Evolutionary conservation across 2,329 filamentous ascomycete species (phyloP).

Genomic region (Lithohypha guttulata): DNA sequence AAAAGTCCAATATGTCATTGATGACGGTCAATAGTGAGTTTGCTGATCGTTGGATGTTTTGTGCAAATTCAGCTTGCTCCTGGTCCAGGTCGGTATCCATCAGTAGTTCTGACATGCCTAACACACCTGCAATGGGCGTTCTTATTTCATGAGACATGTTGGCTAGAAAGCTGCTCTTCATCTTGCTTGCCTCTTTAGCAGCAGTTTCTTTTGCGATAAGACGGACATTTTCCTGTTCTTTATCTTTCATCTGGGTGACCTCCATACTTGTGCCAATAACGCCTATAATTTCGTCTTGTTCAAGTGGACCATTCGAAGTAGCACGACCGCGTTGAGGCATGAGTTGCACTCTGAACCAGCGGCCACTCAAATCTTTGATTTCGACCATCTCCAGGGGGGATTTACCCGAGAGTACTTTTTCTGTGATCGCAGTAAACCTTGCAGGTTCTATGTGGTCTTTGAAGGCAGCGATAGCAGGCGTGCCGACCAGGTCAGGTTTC

Average conservation of each 20-base stretch:
- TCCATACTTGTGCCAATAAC: slow-evolving; percentile 74
- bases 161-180: slow-evolving; percentile 69
- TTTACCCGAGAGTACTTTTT: slow-evolving; percentile 39
- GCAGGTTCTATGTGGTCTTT: slow-evolving; percentile 33
- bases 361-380: slow-evolving; percentile 47
- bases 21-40: slow-evolving; percentile 69
- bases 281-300: slow-evolving; percentile 48
- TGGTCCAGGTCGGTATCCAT: slow-evolving; percentile 55
- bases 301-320: slow-evolving; percentile 36
- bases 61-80: slow-evolving; percentile 65
- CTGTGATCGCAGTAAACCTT: slow-evolving; percentile 49
- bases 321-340: slow-evolving; percentile 53
- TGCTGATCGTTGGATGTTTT: slow-evolving; percentile 68
- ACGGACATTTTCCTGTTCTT: slow-evolving; percentile 58
- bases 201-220: slow-evolving; percentile 65
- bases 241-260: slow-evolving; percentile 59
- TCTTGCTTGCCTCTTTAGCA: slow-evolving; percentile 66
- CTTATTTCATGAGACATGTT: slow-evolving; percentile 76
- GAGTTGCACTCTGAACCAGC: slow-evolving; percentile 62
- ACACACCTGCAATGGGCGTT: slow-evolving; percentile 68
- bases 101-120: slow-evolving; percentile 68
- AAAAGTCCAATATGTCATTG: slow-evolving; percentile 75
- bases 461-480: slow-evolving; percentile 26
- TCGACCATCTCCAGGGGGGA: slow-evolving; percentile 53
- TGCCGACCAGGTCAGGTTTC: slow-evolving; percentile 15